These are phyloP conservation scores for Polyporus arcularius DNA, from an alignment of 768 basidiomycete genomes.

Conservation along the genomic window DNA sequence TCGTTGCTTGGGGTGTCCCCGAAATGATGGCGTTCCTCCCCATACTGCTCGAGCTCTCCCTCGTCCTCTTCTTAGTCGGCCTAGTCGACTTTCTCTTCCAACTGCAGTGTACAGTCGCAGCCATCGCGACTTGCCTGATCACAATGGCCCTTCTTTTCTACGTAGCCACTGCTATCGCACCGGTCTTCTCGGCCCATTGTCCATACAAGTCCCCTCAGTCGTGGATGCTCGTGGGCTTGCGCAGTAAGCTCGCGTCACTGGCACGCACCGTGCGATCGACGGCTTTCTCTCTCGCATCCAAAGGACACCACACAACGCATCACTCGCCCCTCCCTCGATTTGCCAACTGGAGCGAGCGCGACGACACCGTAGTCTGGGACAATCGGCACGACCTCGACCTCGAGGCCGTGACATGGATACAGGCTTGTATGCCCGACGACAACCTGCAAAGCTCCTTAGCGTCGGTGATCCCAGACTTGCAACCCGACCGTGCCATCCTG, in stretches of 20 bases:
- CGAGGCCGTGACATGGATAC: conserved; percentile 1
- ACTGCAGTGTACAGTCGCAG: conserved; percentile 16
- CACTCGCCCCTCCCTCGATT: background rate
- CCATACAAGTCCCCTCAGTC: conserved; percentile 13
- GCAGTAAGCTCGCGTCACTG: background rate
- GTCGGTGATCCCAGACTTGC: background rate
- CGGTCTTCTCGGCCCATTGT: conserved; percentile 5
- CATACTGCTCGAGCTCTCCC: conserved; percentile 15
- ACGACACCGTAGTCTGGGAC: background rate
- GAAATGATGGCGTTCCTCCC: conserved; percentile 24
- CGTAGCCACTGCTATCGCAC: conserved; percentile 6
- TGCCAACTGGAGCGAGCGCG: conserved; percentile 5
- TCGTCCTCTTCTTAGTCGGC: conserved; percentile 23
- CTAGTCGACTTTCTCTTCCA: conserved; percentile 23
- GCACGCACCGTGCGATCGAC: background rate
- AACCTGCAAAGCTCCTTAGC: background rate
- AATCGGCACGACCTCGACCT: background rate
- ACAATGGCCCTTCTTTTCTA: conserved; percentile 12
- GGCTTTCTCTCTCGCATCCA: background rate
- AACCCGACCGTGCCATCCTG: background rate
- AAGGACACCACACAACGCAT: background rate
- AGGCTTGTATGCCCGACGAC: background rate
- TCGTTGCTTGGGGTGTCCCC: conserved; percentile 24
- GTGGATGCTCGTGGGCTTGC: conserved; percentile 1
- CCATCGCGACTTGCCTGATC: conserved; percentile 4